Base-by-base conservation (phyloP, 2,329 filamentous ascomycete genomes). In the Penicillium fuscoglaucum region DNA sequence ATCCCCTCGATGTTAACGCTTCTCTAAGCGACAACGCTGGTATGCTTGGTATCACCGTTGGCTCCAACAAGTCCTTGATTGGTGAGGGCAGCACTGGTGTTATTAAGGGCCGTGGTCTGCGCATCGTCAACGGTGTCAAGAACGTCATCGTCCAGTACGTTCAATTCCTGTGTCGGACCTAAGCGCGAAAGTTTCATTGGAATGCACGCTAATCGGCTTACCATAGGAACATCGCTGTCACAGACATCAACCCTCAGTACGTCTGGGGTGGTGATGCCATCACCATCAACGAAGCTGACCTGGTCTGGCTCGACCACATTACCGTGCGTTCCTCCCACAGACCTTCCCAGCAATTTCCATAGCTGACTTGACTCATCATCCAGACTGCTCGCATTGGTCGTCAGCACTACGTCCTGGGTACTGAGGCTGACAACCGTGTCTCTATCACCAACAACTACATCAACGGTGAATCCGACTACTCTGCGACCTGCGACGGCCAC, bases 261-360 rank as follows among this genome's bases (percentile, higher is more conserved):
- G 54, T 60, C n/a, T 60, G 58, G 58, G 58, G 58, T 29, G 58
- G 58, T 40, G 58, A 60, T 31, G 58, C 58, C 1, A 60, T 60
- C 31, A 57, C 55, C 33, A 15, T 60, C 21, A 35, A 60, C 28
- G 6, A 52, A 6, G 51, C 45, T 6, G 54, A 60, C 47, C 19
- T 46, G 4, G 19, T 60, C 39, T 60, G 58, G 58, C 35, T 60
- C 33, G 58, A 60, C 40, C 58, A 60, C 43, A 41, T 60, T 2
- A 60, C 54, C 17, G 58, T 60, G 29, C 5, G 46, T 47, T 28
- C 4, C 6, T 33, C 15, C 24, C n/a, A 29, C 2, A n/a, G 6
- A 4, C 1, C 6, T 31, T 47, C 2, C 19, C 5, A 9, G 13
- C 21, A 3, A 31, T 21, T 7, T 2, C 17, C 12, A 8, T 13